These are phyloP conservation scores for Colletotrichum endophyticum DNA, from an alignment of 2,329 filamentous ascomycete species.

Conservation along the genomic window DNA sequence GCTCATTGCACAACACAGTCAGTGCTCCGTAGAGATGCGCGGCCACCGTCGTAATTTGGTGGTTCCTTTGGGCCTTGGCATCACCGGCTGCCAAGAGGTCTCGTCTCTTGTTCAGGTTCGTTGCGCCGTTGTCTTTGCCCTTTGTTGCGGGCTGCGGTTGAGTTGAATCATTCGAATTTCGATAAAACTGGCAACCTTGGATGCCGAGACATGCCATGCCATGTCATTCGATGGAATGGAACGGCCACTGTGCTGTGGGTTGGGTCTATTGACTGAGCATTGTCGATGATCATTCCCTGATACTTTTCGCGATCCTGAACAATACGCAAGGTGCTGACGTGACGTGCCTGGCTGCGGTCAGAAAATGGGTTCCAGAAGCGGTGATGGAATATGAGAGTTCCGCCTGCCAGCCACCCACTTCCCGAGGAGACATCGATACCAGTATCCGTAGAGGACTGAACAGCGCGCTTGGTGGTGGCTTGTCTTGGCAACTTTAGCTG, in stretches of 20 bases:
- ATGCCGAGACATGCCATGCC: not conserved
- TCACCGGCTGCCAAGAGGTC: not conserved
- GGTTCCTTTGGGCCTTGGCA: not conserved
- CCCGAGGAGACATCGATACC: not conserved
- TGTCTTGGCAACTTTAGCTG: not conserved
- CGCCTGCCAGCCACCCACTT: not conserved
- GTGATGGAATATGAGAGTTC: not conserved
- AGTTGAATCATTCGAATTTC: not conserved
- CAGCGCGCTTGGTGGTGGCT: not conserved
- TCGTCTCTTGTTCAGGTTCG: not conserved
- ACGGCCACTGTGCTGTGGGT: not conserved
- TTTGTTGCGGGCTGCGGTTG: not conserved
- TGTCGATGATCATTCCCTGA: not conserved
- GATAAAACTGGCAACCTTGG: not conserved
- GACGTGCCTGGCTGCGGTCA: not conserved
- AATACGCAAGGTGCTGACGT: not conserved
- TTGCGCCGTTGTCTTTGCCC: not conserved
- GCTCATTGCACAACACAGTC: not conserved
- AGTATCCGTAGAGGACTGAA: not conserved
- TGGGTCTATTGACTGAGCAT: not conserved
- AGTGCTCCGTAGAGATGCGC: not conserved
- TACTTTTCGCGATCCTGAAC: not conserved
- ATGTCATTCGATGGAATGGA: not conserved
- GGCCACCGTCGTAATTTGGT: constrained; percentile 2
- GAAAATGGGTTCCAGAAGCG: not conserved